phyloP scores from a whole-genome alignment of 176 grass and related monocot genomes.

The Eragrostis curvula region DNA sequence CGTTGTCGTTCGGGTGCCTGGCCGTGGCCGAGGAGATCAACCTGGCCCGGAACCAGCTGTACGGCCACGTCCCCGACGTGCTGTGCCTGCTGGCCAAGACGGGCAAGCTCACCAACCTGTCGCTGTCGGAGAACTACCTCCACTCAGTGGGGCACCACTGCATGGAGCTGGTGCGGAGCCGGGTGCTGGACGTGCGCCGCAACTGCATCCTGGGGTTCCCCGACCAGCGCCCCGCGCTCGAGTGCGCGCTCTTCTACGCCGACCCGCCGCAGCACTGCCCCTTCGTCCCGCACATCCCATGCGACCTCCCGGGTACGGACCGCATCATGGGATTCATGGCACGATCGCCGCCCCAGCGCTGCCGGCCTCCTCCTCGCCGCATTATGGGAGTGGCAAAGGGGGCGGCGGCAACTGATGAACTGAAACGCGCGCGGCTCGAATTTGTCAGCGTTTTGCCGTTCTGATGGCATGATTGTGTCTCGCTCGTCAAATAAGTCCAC shows the following conservation, averaged over 20 bases:
- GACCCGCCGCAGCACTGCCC: constrained; percentile 63
- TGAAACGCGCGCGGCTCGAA: no score
- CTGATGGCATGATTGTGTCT: not conserved
- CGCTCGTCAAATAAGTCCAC: constrained; percentile 12
- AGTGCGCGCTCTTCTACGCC: constrained; percentile 64
- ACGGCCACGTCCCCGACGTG: constrained; percentile 74
- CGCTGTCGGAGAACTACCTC: constrained; percentile 82
- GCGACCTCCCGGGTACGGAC: constrained; percentile 49
- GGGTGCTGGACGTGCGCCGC: constrained; percentile 64
- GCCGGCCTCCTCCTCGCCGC: not conserved
- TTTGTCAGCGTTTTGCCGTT: not conserved
- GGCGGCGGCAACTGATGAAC: constrained; percentile 14
- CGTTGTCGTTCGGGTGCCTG: constrained; percentile 84
- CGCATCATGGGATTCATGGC: not conserved
- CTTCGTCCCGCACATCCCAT: constrained; percentile 65
- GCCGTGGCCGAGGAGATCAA: constrained; percentile 58
- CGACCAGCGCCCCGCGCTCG: constrained; percentile 54
- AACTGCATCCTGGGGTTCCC: constrained; percentile 79
- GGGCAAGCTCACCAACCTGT: constrained; percentile 68
- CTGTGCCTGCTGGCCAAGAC: constrained; percentile 62
- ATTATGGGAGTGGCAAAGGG: not conserved
- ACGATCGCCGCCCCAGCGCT: not conserved
- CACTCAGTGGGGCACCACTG: constrained; percentile 61
- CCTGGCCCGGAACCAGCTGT: constrained; percentile 68
- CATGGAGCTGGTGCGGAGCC: constrained; percentile 49